Evolutionary conservation across 1,284 basidiomycete genomes (phyloP).

Genomic region (Thecaphora thlaspeos): DNA sequence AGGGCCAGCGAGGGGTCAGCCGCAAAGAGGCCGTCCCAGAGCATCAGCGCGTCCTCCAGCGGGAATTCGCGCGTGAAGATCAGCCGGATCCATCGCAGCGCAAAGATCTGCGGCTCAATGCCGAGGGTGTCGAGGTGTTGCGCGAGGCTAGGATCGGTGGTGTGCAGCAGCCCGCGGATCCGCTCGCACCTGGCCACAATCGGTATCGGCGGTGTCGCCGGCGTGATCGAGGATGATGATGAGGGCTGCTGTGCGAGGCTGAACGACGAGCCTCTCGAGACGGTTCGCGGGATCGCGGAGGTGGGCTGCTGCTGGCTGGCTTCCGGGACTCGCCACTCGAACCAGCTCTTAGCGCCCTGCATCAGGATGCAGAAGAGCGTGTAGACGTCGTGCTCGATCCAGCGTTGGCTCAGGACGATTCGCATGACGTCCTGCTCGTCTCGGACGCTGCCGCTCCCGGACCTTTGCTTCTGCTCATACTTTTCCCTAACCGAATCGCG

Average conservation of each 20-base stretch:
- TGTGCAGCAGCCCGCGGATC: conserved; percentile 25
- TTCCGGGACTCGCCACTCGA: conserved; percentile 30
- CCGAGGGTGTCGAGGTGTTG: conserved; percentile 42
- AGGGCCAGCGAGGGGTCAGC: conserved; percentile 35
- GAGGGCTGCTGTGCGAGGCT: conserved; percentile 1
- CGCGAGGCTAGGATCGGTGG: conserved; percentile 36
- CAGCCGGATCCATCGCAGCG: conserved; percentile 51
- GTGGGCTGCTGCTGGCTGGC: background rate
- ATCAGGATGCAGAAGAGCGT: conserved; percentile 43
- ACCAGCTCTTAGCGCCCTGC: conserved; percentile 40
- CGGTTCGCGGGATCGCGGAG: background rate
- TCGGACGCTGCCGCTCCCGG: too few relatives aligned
- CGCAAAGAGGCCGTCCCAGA: conserved; percentile 54
- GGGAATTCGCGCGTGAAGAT: conserved; percentile 50
- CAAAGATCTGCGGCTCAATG: conserved; percentile 52
- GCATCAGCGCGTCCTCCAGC: conserved; percentile 26
- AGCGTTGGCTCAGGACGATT: conserved; percentile 22
- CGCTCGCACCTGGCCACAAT: conserved; percentile 30
- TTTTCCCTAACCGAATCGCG: conserved; percentile 3
- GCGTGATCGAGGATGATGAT: conserved; percentile 2
- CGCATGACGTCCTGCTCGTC: conserved; percentile 18
- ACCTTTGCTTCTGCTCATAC: too few relatives aligned
- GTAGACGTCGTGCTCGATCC: conserved; percentile 48
- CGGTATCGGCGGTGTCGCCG: conserved; percentile 12
- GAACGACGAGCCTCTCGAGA: background rate